Percentiles rank a stretch among this genome's conserved stretches.
These are phyloP conservation scores for Thelephora ganbajun DNA, from an alignment of 768 basidiomycete species.

Conservation along the genomic window DNA sequence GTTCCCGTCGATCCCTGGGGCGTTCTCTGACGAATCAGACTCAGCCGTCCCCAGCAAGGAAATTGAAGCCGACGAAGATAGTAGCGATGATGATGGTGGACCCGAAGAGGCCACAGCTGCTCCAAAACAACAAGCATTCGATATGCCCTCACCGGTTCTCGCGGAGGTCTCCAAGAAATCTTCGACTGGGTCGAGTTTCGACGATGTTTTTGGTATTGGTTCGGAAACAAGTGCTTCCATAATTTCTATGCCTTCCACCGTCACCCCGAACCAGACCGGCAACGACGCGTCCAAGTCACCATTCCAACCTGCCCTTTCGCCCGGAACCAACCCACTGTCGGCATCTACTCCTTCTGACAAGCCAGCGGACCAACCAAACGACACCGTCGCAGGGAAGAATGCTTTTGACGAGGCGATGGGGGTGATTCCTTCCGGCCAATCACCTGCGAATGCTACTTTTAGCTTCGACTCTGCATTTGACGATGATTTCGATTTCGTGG, in stretches of 20 bases:
- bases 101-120: slow-evolving; percentile 10
- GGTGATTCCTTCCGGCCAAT: slow-evolving; percentile 22
- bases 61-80: slow-evolving; percentile 41
- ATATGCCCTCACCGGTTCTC: not conserved
- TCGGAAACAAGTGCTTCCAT: not conserved
- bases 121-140: not conserved
- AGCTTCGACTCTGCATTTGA: slow-evolving; percentile 56
- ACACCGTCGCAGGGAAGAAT: slow-evolving; percentile 23
- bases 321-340: no score
- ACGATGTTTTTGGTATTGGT: slow-evolving; percentile 39
- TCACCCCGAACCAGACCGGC: no score
- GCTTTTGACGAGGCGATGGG: slow-evolving; percentile 71
- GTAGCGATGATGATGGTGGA: slow-evolving; percentile 29
- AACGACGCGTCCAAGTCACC: no score
- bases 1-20: slow-evolving; percentile 2
- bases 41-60: slow-evolving; percentile 32
- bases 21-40: slow-evolving; percentile 25
- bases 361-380: slow-evolving; percentile 6
- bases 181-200: slow-evolving; percentile 25
- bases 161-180: not conserved
- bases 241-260: no score
- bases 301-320: no score
- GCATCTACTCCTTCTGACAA: slow-evolving; percentile 5
- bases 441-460: slow-evolving; percentile 27
- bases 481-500: slow-evolving; percentile 53